A percentile compares a stretch with the other conserved stretches of the same genome.
phyloP scores from a whole-genome alignment of 169 alveolate species.

The Plasmodium gonderi region DNA sequence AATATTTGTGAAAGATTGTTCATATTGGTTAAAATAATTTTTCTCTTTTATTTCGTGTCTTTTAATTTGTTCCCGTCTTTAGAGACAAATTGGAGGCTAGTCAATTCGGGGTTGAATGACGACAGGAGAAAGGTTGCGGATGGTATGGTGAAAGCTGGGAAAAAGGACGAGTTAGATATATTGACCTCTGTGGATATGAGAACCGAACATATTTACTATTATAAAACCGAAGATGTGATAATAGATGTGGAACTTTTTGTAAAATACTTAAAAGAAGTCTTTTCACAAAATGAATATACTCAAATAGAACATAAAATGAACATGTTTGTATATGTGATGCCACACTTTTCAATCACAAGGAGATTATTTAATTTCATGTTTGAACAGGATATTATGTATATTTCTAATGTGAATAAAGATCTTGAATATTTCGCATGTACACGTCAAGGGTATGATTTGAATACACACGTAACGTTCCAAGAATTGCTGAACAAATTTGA shows the following conservation, averaged over 20 bases:
- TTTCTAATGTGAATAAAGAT: neutral
- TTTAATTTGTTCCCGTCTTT: conserved; percentile 24
- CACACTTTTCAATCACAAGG: neutral
- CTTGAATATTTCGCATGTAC: neutral
- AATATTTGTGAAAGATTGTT: conserved; percentile 7
- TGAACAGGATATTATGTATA: conserved; percentile 24
- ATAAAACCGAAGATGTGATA: neutral
- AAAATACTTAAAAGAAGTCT: neutral
- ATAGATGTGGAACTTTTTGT: neutral
- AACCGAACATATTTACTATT: neutral
- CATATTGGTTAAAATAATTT: conserved; percentile 11
- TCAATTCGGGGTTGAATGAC: neutral
- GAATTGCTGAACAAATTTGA: conserved; percentile 24
- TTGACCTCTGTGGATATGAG: neutral
- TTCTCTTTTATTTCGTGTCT: conserved; percentile 19
- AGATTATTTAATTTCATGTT: conserved; percentile 4
- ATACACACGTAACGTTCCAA: conserved; percentile 19
- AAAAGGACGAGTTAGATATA: neutral
- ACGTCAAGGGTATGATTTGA: neutral
- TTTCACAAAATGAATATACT: neutral
- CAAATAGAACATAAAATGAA: neutral
- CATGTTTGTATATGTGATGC: conserved; percentile 8
- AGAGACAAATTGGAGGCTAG: neutral
- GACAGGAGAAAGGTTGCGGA: neutral
- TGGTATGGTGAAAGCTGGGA: neutral